Evolutionary conservation across 2,329 filamentous ascomycete species (phyloP).

Genomic region (Colletotrichum sp.): DNA sequence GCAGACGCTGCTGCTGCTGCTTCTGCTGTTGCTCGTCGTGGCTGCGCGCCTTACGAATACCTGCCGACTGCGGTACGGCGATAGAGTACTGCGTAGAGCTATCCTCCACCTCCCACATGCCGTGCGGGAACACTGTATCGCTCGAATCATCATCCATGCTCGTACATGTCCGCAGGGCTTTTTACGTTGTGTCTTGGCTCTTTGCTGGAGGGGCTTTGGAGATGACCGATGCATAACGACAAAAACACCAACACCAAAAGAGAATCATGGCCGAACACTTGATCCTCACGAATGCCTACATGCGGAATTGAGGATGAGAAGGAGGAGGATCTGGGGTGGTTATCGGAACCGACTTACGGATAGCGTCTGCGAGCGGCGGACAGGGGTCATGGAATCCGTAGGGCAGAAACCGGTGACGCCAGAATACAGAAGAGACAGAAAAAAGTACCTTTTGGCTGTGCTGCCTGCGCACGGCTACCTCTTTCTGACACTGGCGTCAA

Average conservation of each 20-base stretch:
- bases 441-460: not conserved
- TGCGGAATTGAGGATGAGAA: not conserved
- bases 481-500: slow-evolving; percentile 17
- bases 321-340: not conserved
- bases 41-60: not conserved
- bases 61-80: not conserved
- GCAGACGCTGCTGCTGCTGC: not conserved
- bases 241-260: not conserved
- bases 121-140: not conserved
- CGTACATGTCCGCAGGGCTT: slow-evolving; percentile 4
- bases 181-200: not conserved
- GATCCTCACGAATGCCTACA: not conserved
- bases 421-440: not conserved
- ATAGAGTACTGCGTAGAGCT: not conserved
- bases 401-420: slow-evolving; percentile 3
- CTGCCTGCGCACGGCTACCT: slow-evolving; percentile 16
- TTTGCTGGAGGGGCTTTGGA: not conserved
- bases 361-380: not conserved
- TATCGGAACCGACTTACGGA: not conserved
- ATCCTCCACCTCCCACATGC: slow-evolving; percentile 1
- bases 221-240: not conserved
- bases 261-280: not conserved
- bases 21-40: not conserved
- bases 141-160: slow-evolving; percentile 14
- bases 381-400: not conserved